Evolutionary conservation across 2,329 filamentous ascomycete genomes (phyloP).

Genomic region (Trichoderma atrobrunneum): DNA sequence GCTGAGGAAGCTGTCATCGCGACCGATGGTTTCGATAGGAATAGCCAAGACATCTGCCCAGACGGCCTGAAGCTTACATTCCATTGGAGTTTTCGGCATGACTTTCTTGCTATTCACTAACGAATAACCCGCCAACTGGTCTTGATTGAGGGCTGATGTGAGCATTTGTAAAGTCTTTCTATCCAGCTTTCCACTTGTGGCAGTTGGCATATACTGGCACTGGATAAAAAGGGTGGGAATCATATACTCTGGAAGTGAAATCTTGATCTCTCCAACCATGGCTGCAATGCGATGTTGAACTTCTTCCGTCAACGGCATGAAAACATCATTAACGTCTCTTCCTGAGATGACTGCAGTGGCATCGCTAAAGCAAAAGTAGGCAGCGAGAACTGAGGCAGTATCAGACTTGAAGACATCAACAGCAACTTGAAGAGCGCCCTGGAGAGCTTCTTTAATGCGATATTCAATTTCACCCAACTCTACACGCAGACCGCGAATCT

Average conservation of each 20-base stretch:
- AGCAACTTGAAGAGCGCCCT: background rate
- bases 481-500: constrained; percentile 8
- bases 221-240: constrained; percentile 16
- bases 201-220: constrained; percentile 1
- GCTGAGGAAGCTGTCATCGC: constrained; percentile 37
- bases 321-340: background rate
- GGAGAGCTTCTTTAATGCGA: background rate
- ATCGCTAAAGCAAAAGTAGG: background rate
- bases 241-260: constrained; percentile 17
- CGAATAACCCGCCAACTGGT: background rate
- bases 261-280: background rate
- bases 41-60: constrained; percentile 6
- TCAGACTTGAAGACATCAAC: background rate
- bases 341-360: background rate
- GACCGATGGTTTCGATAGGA: background rate
- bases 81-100: background rate
- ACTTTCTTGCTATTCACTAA: background rate
- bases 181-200: constrained; percentile 15
- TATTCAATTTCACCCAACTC: constrained; percentile 6
- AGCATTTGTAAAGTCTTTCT: background rate
- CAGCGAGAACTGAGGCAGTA: background rate
- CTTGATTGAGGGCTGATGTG: background rate
- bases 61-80: background rate
- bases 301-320: background rate
- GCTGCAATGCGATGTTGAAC: background rate